phyloP scores from a whole-genome alignment of 805 yeast species.

The Spathaspora passalidarum region DNA sequence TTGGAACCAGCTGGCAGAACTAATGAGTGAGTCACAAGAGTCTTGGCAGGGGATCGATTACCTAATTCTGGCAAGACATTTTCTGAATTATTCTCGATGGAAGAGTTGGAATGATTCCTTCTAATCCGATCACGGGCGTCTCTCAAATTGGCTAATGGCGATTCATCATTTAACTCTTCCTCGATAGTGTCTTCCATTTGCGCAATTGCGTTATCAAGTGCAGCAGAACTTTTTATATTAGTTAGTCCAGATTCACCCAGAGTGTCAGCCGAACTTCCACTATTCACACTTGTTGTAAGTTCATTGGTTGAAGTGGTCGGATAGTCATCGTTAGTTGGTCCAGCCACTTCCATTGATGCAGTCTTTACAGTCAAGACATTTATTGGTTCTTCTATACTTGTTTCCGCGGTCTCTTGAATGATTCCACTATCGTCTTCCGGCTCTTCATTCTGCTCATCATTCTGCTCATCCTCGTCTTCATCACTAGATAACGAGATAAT shows the following conservation, averaged over 20 bases:
- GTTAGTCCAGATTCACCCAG: no score
- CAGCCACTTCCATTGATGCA: no score
- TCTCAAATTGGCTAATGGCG: background rate
- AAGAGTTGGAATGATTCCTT: background rate
- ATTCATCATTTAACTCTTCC: conserved; percentile 1
- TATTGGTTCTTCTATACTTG: background rate
- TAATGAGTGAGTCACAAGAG: no score
- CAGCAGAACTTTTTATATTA: background rate
- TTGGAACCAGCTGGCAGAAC: no score
- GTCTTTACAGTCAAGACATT: background rate
- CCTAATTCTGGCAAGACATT: background rate
- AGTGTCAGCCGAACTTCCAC: no score
- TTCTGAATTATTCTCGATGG: background rate
- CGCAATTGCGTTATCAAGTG: background rate
- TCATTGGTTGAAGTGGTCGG: no score
- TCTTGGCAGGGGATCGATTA: no score
- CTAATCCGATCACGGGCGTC: background rate
- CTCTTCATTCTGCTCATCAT: background rate
- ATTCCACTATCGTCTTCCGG: background rate
- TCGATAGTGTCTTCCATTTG: background rate
- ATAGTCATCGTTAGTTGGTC: background rate
- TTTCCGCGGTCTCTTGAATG: background rate
- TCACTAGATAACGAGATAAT: conserved; percentile 52
- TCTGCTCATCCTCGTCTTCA: conserved; percentile 36
- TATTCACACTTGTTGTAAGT: no score